These are phyloP conservation scores for Exserohilum turcica DNA, from an alignment of 2,329 filamentous ascomycete genomes.

Conservation along the genomic window DNA sequence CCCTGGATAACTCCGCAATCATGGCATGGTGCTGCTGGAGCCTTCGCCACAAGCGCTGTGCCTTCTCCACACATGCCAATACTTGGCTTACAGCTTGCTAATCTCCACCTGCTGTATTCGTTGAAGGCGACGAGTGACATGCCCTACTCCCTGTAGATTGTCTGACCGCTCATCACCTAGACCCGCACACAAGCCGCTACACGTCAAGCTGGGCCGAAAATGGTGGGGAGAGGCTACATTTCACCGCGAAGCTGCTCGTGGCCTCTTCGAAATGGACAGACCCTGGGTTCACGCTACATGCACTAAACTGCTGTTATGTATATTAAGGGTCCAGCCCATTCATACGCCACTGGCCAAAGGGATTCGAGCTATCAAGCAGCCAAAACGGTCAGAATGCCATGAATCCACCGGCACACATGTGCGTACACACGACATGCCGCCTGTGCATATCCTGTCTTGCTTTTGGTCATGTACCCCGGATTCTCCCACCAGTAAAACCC, in stretches of 20 bases:
- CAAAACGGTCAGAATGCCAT: neutral
- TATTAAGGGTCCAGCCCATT: conserved; percentile 13
- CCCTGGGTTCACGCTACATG: neutral
- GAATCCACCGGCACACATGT: no score
- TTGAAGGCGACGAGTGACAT: conserved; percentile 7
- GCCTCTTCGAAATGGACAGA: conserved; percentile 3
- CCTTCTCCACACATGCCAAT: conserved; percentile 3
- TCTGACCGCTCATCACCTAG: conserved; percentile 3
- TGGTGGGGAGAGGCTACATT: neutral
- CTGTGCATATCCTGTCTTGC: neutral
- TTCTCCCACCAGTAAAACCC: conserved; percentile 16
- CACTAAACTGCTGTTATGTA: conserved; percentile 2
- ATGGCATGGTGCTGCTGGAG: neutral
- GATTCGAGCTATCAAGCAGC: neutral
- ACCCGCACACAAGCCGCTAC: conserved; percentile 4
- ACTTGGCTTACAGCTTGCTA: neutral
- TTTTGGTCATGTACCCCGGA: conserved; percentile 14
- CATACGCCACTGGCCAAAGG: conserved; percentile 2
- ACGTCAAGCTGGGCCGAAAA: neutral
- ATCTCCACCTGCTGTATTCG: neutral
- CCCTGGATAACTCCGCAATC: neutral
- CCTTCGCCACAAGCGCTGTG: neutral
- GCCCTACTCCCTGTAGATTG: neutral
- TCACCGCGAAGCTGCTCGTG: neutral
- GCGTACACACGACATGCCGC: neutral